phyloP scores from a whole-genome alignment of 2,329 filamentous ascomycete genomes.

The Pyrenochaeta sp. region DNA sequence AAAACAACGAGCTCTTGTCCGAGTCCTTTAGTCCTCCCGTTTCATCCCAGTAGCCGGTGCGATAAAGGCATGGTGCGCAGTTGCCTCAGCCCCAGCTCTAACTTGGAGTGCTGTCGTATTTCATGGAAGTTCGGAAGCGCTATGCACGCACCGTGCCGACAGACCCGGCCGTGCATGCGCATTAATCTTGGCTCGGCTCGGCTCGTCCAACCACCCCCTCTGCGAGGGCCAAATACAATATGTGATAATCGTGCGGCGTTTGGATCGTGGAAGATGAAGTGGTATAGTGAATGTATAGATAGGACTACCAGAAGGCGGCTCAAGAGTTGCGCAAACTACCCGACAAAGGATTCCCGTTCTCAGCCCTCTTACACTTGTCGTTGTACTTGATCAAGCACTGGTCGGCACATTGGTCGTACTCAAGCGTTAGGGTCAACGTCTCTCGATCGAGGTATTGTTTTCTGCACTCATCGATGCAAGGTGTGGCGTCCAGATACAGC shows the following conservation, averaged over 20 bases:
- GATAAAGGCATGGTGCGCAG: neutral
- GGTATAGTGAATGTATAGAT: neutral
- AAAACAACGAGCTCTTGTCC: neutral
- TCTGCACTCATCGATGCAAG: slow-evolving; percentile 39
- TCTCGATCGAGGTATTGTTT: slow-evolving; percentile 35
- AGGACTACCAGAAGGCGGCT: neutral
- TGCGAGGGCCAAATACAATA: neutral
- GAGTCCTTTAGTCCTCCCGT: neutral
- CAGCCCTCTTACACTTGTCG: neutral
- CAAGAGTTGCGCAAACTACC: neutral
- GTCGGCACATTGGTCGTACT: slow-evolving; percentile 36
- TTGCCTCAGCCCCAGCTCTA: neutral
- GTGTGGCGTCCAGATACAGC: slow-evolving; percentile 34
- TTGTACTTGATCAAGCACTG: slow-evolving; percentile 11
- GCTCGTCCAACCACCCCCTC: neutral
- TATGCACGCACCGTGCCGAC: neutral
- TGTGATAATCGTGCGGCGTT: neutral
- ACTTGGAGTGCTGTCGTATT: neutral
- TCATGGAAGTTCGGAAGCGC: neutral
- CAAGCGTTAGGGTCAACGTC: slow-evolving; percentile 31
- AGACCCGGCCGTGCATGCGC: neutral
- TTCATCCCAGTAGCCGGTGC: neutral
- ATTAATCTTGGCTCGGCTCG: neutral
- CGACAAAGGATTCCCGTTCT: neutral
- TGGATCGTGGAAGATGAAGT: neutral